These are phyloP conservation scores for Leptographium galeiforme DNA, from an alignment of 2,329 filamentous ascomycete genomes.

Conservation along the genomic window DNA sequence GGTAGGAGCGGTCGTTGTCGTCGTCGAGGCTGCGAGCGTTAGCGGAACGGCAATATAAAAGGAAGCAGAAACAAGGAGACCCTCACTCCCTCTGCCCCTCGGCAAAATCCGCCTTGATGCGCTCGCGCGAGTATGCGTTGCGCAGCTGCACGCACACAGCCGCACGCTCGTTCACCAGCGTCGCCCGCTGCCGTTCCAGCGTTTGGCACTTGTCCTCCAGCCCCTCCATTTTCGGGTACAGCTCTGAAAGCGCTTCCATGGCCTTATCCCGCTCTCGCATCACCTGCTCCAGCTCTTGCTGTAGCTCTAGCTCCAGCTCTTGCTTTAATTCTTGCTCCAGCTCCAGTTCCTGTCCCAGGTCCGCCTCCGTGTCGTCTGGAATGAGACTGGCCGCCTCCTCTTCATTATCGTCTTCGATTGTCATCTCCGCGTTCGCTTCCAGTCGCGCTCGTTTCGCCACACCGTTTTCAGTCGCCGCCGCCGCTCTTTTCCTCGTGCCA, in stretches of 20 bases:
- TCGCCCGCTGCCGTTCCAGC: background rate
- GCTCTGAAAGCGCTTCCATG: slow-evolving; percentile 16
- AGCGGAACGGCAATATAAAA: background rate
- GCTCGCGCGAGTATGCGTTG: slow-evolving; percentile 39
- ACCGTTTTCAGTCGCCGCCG: background rate
- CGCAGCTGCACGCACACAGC: slow-evolving; percentile 36
- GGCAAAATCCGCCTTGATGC: slow-evolving; percentile 46
- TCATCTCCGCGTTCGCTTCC: background rate
- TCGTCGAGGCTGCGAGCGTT: slow-evolving; percentile 31
- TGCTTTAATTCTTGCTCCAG: slow-evolving; percentile 13
- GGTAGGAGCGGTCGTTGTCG: slow-evolving; percentile 25
- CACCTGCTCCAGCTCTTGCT: background rate
- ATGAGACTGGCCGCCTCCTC: background rate
- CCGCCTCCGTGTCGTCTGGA: slow-evolving; percentile 11
- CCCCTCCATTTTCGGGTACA: slow-evolving; percentile 15
- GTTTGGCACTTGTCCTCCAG: slow-evolving; percentile 7
- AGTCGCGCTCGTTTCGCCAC: background rate
- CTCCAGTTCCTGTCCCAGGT: slow-evolving; percentile 15
- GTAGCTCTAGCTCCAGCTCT: too few relatives aligned
- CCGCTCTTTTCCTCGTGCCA: background rate
- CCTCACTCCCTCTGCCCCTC: slow-evolving; percentile 40
- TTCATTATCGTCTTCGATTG: background rate
- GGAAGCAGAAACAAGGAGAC: background rate
- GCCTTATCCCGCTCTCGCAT: background rate
- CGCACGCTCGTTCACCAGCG: slow-evolving; percentile 15